A percentile compares a stretch with the other conserved stretches of the same genome.
Evolutionary conservation across 768 basidiomycete species (phyloP).

Genomic region (Galerina sulciceps): DNA sequence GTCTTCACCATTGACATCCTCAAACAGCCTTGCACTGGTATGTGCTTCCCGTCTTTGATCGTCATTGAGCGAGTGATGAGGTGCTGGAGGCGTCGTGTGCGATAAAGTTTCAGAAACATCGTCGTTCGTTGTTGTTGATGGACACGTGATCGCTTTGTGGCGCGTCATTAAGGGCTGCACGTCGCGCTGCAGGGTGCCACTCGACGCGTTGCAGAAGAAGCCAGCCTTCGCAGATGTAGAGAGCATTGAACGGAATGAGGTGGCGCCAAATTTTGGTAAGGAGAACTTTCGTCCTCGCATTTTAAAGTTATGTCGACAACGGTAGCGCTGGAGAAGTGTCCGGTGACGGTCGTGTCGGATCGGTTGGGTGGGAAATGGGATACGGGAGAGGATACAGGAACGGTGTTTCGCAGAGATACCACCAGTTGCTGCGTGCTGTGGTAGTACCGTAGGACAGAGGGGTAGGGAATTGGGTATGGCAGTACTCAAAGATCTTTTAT

Average conservation of each 20-base stretch:
- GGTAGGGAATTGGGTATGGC: background rate
- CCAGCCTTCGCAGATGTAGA: background rate
- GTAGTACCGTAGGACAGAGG: background rate
- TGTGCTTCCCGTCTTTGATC: background rate
- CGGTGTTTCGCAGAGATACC: background rate
- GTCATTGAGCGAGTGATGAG: background rate
- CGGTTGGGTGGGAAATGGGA: background rate
- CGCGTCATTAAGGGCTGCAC: constrained; percentile 16
- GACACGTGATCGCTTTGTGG: constrained; percentile 22
- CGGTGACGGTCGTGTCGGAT: constrained; percentile 10
- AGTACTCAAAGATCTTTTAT: background rate
- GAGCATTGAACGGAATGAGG: background rate
- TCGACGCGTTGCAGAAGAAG: background rate
- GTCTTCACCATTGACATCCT: background rate
- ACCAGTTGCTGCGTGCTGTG: background rate
- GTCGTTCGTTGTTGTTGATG: constrained; percentile 6
- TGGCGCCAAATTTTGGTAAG: background rate
- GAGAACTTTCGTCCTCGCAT: background rate
- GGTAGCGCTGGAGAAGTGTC: constrained; percentile 6
- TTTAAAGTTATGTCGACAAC: constrained; percentile 2
- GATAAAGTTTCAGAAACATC: background rate
- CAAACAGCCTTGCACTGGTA: background rate
- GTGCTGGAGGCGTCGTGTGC: background rate
- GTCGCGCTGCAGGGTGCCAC: constrained; percentile 3
- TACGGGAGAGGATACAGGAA: background rate